phyloP scores from a whole-genome alignment of 495 filamentous ascomycete species.

The Delitschia confertaspora region DNA sequence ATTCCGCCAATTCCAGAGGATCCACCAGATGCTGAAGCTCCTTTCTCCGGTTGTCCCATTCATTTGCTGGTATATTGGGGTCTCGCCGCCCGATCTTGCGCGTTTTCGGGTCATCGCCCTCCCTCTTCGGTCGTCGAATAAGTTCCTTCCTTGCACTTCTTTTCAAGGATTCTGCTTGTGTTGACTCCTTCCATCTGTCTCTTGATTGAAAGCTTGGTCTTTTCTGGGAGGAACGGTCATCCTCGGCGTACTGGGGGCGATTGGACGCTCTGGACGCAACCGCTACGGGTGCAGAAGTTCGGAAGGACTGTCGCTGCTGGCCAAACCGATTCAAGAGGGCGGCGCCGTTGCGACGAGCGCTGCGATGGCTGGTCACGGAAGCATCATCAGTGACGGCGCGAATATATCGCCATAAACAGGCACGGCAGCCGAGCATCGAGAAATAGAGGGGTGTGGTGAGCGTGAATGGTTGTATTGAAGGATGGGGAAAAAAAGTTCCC shows the following conservation, averaged over 20 bases:
- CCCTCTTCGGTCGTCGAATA: background rate
- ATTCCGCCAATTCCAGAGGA: constrained; percentile 54
- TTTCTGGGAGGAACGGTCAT: background rate
- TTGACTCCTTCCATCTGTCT: constrained; percentile 10
- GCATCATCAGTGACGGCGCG: constrained; percentile 16
- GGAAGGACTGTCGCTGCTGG: constrained; percentile 7
- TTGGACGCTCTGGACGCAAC: background rate
- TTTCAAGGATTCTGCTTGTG: constrained; percentile 6
- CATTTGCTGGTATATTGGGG: constrained; percentile 4
- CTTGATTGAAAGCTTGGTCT: constrained; percentile 1
- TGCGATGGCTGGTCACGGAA: background rate
- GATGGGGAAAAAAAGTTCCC: constrained; percentile 2
- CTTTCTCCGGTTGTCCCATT: constrained; percentile 25
- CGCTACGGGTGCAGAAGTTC: background rate
- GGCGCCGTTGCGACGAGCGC: constrained; percentile 8
- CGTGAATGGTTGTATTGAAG: background rate
- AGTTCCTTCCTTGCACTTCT: constrained; percentile 4
- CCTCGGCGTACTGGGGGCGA: background rate
- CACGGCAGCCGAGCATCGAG: constrained; percentile 26
- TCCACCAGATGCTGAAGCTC: constrained; percentile 60
- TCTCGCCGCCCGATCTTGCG: constrained; percentile 7
- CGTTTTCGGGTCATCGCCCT: background rate
- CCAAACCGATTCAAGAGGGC: background rate
- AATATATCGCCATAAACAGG: constrained; percentile 26
- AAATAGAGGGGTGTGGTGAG: background rate